These are phyloP conservation scores for Verticillium klebahnii DNA, from an alignment of 2,329 filamentous ascomycete genomes.

Conservation along the genomic window DNA sequence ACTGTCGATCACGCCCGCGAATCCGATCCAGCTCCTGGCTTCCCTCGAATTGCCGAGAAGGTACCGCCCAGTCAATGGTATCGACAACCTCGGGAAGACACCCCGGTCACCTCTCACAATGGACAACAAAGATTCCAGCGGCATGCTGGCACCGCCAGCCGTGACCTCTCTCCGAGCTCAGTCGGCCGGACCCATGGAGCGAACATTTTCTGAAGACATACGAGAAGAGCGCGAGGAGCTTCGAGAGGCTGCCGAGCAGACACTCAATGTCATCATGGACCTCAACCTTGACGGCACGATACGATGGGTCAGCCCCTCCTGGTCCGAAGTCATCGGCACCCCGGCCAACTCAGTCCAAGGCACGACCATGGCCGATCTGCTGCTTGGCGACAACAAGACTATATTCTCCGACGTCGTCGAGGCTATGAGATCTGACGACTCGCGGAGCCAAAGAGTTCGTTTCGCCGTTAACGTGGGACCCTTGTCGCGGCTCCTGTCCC, in stretches of 20 bases:
- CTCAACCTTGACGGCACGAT: constrained; percentile 85
- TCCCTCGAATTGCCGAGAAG: constrained; percentile 8
- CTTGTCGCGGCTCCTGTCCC: constrained; percentile 57
- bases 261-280: constrained; percentile 93
- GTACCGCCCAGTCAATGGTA: constrained; percentile 23
- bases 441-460: constrained; percentile 82
- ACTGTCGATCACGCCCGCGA: background rate
- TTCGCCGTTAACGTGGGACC: constrained; percentile 70
- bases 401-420: constrained; percentile 82
- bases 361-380: constrained; percentile 71
- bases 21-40: background rate
- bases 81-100: constrained; percentile 21
- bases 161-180: constrained; percentile 48
- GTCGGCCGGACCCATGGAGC: constrained; percentile 50
- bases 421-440: constrained; percentile 88
- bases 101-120: constrained; percentile 20
- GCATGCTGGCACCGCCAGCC: constrained; percentile 45
- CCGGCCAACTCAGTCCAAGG: constrained; percentile 68
- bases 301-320: constrained; percentile 95
- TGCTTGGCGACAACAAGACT: constrained; percentile 71
- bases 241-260: constrained; percentile 92
- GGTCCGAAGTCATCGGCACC: constrained; percentile 88
- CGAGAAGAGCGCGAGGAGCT: constrained; percentile 90
- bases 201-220: constrained; percentile 80
- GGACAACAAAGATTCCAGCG: constrained; percentile 41